Conservation (phyloP, 257 asterid species). For the Fraxinus anomala region DNA sequence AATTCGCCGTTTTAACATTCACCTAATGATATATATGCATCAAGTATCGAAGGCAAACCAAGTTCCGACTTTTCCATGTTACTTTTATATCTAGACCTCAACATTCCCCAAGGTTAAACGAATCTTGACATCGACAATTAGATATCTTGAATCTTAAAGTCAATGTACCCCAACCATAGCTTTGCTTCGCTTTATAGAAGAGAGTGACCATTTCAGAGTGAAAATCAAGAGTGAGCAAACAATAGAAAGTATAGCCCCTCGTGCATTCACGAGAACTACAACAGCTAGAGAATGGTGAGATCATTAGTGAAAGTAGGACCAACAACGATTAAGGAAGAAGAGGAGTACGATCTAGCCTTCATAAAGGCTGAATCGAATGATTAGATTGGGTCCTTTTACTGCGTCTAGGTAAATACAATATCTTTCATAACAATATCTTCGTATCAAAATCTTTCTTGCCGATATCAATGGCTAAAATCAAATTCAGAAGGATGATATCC, state of each 20-base stretch:
- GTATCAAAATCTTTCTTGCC: too few relatives aligned
- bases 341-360: background rate
- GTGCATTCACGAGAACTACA: background rate
- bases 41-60: background rate
- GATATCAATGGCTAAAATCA: background rate
- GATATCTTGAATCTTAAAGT: background rate
- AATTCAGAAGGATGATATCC: too few relatives aligned
- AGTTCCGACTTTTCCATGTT: background rate
- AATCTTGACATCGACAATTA: background rate
- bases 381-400: background rate
- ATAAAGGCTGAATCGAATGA: too few relatives aligned
- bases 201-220: background rate
- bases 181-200: background rate
- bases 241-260: background rate
- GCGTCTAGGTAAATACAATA: background rate
- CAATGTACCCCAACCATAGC: background rate
- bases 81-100: background rate
- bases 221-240: background rate
- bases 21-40: background rate
- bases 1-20: background rate
- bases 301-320: too few relatives aligned
- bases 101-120: background rate
- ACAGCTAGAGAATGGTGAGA: too few relatives aligned
- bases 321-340: background rate
- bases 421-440: too few relatives aligned